Evolutionary conservation across 2,329 filamentous ascomycete species (phyloP).

Genomic region (Aspergillus fischeri): DNA sequence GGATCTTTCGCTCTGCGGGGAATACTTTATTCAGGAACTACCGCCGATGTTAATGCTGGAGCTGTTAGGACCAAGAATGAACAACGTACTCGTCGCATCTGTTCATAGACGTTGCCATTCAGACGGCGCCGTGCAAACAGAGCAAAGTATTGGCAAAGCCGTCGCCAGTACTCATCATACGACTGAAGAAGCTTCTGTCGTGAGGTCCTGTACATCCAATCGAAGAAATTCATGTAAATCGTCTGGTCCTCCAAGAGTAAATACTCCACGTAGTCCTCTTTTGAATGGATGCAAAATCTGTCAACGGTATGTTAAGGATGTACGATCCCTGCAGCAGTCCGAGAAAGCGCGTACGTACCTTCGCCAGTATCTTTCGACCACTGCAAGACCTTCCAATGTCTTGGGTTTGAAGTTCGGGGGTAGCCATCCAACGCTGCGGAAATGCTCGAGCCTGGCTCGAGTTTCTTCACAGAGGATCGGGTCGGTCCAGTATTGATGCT

Average conservation of each 20-base stretch:
- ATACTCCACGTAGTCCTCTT: conserved; percentile 14
- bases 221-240: conserved; percentile 17
- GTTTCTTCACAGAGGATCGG: conserved; percentile 25
- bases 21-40: conserved; percentile 3
- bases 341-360: neutral
- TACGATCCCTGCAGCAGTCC: neutral
- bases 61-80: neutral
- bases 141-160: neutral
- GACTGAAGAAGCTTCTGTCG: too few relatives aligned
- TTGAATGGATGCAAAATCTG: conserved; percentile 14
- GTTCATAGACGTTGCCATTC: conserved; percentile 9
- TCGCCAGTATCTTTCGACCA: conserved; percentile 15
- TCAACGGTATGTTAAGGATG: neutral
- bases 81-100: conserved; percentile 22
- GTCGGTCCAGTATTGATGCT: conserved; percentile 22
- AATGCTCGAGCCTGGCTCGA: conserved; percentile 21
- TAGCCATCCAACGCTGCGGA: conserved; percentile 19
- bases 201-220: conserved; percentile 15
- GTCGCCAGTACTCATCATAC: conserved; percentile 10
- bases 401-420: conserved; percentile 23
- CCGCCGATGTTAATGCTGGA: conserved; percentile 1
- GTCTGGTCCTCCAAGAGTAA: conserved; percentile 11
- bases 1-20: conserved; percentile 13
- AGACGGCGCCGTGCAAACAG: too few relatives aligned
- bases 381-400: conserved; percentile 19